These are phyloP conservation scores for Torulaspora pretoriensis DNA, from an alignment of 1,139 yeast genomes.

Conservation along the genomic window DNA sequence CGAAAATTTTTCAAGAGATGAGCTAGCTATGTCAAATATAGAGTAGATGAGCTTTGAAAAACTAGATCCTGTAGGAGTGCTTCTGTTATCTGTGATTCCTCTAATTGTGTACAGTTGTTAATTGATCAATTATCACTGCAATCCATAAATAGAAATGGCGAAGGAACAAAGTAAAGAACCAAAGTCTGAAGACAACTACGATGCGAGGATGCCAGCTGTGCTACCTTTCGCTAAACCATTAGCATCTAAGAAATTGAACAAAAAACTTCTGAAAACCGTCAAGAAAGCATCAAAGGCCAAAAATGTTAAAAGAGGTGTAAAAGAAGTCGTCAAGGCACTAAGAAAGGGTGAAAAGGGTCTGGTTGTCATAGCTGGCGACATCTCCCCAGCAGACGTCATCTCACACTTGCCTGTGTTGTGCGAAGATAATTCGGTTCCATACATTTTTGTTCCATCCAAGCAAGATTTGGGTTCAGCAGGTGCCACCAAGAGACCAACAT, in stretches of 20 bases:
- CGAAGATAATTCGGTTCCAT: slow-evolving; percentile 90
- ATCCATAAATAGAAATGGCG: slow-evolving; percentile 5
- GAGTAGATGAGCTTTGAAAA: not conserved
- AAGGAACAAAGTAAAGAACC: slow-evolving; percentile 35
- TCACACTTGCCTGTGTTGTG: slow-evolving; percentile 96
- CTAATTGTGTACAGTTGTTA: not conserved
- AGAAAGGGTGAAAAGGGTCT: slow-evolving; percentile 98
- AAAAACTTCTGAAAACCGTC: slow-evolving; percentile 90
- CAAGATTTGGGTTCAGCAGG: slow-evolving; percentile 99
- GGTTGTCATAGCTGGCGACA: slow-evolving; percentile 95
- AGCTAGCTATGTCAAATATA: not conserved
- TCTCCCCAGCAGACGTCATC: slow-evolving; percentile 94
- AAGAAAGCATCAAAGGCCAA: slow-evolving; percentile 97
- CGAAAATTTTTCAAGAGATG: slow-evolving; percentile 3
- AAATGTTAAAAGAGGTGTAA: slow-evolving; percentile 97
- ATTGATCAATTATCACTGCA: not conserved
- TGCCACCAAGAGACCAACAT: slow-evolving; percentile 97
- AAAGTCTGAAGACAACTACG: slow-evolving; percentile 73
- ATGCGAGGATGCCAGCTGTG: slow-evolving; percentile 81
- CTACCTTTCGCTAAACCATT: slow-evolving; percentile 91
- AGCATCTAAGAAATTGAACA: slow-evolving; percentile 93
- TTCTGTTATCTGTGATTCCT: not conserved
- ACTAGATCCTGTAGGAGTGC: not conserved
- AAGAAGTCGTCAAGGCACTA: slow-evolving; percentile 95
- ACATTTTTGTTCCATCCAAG: slow-evolving; percentile 88